Base-by-base conservation (phyloP, 305 asterid species). In the Fraxinus greggii region DNA sequence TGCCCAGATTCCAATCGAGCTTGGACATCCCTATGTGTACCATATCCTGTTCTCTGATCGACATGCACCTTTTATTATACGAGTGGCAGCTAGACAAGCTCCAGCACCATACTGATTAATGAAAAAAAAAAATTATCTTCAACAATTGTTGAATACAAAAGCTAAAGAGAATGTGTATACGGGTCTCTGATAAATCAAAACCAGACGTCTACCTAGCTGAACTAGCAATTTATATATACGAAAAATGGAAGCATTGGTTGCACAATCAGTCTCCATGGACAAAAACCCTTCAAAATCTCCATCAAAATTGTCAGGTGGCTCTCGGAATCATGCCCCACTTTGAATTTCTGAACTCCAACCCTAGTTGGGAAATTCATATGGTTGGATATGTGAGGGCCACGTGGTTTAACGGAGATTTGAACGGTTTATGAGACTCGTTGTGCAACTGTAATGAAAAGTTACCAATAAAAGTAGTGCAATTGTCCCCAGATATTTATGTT, bases 21-120 rank as follows among this genome's bases (percentile, higher is more conserved):
- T 93, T 5, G 95, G 95, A 85, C 93, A 93, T 7, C 97, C 94
- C 84, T 86, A 54, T 7, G 93, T 87, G 87, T 92, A 89, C 94
- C 93, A 90, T 5, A 84, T 86, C 13, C 92, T 75, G 0, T 78
- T 83, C 81, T 88, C 92, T 35, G 80, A 85, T 7, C 85, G 59
- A 81, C 94, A 90, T 1, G 82, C 72, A 0, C 88, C 84, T 84
- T 80, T 85, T 13, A 89, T 23, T 15, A 70, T 86, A 76, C 88
- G 90, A 13, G 75, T 77, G 75, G 42, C 33, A 0, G 86, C 86
- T 33, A 93, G 45, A 70, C 97, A 93, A 13, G 96, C 94, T 45
- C 96, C 95, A 0, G 92, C 85, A 1, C 85, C 59, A 40, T 76
- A 86, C 97, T 92, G 89, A 76, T 32, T 2, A 19, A 78, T 19